Evolutionary conservation across 192 early-diverging fungal genomes (phyloP).

Genomic region (Coemansia sp.): DNA sequence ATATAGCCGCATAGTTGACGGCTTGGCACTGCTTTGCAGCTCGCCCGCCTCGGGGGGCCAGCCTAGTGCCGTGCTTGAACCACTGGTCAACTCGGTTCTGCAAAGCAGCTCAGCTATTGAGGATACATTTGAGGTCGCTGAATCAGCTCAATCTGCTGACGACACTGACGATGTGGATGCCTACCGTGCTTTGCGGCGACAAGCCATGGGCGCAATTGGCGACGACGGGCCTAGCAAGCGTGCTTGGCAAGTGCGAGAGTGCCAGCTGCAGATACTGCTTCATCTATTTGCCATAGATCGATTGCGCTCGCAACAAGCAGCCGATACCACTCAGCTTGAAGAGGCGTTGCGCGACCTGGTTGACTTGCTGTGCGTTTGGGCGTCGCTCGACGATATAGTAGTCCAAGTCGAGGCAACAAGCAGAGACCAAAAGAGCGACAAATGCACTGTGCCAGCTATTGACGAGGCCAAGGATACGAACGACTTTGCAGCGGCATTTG

Average conservation of each 20-base stretch:
- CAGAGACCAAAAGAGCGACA: neutral
- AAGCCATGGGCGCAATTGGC: neutral
- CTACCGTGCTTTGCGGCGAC: constrained; percentile 4
- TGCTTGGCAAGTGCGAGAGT: constrained; percentile 43
- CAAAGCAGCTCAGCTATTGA: constrained; percentile 19
- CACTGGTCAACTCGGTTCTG: constrained; percentile 1
- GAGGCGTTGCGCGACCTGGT: constrained; percentile 35
- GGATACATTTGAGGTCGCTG: constrained; percentile 16
- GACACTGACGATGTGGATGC: neutral
- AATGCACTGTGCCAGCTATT: neutral
- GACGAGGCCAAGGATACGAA: neutral
- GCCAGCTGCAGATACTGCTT: constrained; percentile 46
- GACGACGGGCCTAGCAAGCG: constrained; percentile 1
- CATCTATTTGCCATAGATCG: constrained; percentile 29
- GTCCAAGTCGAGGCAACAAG: neutral
- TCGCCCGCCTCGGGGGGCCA: too few species aligned
- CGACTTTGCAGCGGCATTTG: constrained; percentile 41
- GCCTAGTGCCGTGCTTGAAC: neutral
- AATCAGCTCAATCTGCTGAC: neutral
- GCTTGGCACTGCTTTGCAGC: neutral
- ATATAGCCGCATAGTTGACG: constrained; percentile 1
- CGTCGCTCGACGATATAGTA: constrained; percentile 32
- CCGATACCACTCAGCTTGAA: neutral
- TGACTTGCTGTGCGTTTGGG: constrained; percentile 46
- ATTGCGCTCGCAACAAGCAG: neutral